Evolutionary conservation across 2,329 filamentous ascomycete species (phyloP).

Genomic region (Cladosporium sp.): DNA sequence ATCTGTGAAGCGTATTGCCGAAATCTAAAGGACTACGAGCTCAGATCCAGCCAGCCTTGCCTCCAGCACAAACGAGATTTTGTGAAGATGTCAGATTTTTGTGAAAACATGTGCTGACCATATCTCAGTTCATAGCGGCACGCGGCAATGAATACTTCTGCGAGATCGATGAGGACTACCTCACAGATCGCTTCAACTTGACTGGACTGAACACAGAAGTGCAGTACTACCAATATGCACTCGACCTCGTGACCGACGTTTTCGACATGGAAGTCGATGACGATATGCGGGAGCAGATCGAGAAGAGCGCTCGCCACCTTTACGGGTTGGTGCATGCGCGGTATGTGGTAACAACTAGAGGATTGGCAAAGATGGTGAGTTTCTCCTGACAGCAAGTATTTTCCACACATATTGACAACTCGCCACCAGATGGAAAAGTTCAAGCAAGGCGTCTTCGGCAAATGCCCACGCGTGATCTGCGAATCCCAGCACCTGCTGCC

Average conservation of each 20-base stretch:
- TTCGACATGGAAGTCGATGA: slow-evolving; percentile 99
- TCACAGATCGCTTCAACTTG: slow-evolving; percentile 96
- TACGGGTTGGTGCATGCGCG: slow-evolving; percentile 95
- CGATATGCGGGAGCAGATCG: slow-evolving; percentile 96
- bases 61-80: neutral
- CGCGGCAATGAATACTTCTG: slow-evolving; percentile 99
- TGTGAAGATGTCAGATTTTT: neutral
- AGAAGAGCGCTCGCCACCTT: slow-evolving; percentile 92
- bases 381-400: neutral
- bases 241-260: slow-evolving; percentile 95
- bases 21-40: neutral
- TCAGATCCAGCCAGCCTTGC: neutral
- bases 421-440: slow-evolving; percentile 88
- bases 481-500: slow-evolving; percentile 89
- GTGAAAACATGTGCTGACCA: neutral
- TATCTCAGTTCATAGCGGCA: slow-evolving; percentile 80
- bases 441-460: slow-evolving; percentile 96
- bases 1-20: neutral
- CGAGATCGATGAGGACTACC: slow-evolving; percentile 98
- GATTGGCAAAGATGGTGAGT: slow-evolving; percentile 90
- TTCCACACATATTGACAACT: slow-evolving; percentile 18
- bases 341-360: slow-evolving; percentile 94
- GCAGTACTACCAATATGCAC: slow-evolving; percentile 97
- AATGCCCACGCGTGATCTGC: slow-evolving; percentile 95
- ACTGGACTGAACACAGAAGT: slow-evolving; percentile 97